Conservation (phyloP, 2,329 filamentous ascomycete species). For the Plectosphaerella cucumerina region DNA sequence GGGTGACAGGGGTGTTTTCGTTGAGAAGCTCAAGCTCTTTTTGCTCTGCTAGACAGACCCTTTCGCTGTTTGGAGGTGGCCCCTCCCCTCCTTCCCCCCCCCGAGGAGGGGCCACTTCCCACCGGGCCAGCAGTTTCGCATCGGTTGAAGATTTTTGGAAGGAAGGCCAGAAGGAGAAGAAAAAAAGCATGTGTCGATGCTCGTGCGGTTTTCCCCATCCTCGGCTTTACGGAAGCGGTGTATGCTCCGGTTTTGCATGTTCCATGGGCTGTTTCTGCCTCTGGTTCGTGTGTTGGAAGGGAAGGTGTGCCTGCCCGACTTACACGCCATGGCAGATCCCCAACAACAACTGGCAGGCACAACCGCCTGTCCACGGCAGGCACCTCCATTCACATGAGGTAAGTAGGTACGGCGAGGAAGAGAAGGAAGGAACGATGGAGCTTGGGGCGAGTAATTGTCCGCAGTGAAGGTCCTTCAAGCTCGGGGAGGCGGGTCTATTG, state of each 20-base stretch:
- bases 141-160: no score
- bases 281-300: not conserved
- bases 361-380: not conserved
- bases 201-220: not conserved
- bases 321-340: not conserved
- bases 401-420: not conserved
- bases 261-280: not conserved
- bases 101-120: no score
- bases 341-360: not conserved
- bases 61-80: not conserved
- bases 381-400: not conserved
- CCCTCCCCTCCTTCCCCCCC: not conserved
- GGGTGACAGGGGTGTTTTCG: conserved; percentile 4
- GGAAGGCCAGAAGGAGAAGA: no score
- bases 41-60: no score
- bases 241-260: not conserved
- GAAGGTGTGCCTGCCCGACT: not conserved
- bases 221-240: not conserved
- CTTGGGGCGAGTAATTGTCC: not conserved
- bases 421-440: not conserved
- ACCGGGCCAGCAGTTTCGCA: no score
- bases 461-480: no score
- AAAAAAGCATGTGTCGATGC: not conserved
- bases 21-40: not conserved
- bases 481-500: no score